Conservation (phyloP, 257 asterid species). For the Solanum rostratum region DNA sequence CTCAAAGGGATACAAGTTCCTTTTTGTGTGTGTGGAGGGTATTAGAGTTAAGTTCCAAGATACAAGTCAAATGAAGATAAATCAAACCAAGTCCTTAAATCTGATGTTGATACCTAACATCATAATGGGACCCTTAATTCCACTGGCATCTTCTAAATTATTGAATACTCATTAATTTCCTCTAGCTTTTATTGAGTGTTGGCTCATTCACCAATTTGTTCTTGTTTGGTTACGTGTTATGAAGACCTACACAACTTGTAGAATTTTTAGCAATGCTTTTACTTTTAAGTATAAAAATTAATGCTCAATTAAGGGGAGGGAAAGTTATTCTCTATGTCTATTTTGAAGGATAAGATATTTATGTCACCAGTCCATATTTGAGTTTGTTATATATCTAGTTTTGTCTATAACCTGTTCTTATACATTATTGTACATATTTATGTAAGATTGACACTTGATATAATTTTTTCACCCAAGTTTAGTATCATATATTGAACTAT, state of each 20-base stretch:
- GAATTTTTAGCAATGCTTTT: too few species aligned
- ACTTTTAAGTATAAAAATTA: too few species aligned
- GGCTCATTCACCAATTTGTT: background rate
- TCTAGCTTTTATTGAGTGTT: background rate
- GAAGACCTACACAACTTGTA: background rate
- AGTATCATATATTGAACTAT: too few species aligned
- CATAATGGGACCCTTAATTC: background rate
- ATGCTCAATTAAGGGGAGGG: too few species aligned
- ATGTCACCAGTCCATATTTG: background rate
- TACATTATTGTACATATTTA: background rate
- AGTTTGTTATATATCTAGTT: too few species aligned
- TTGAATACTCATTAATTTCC: background rate
- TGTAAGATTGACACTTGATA: too few species aligned
- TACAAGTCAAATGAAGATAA: background rate
- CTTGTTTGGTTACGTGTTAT: background rate
- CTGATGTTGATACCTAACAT: background rate
- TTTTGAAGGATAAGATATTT: too few species aligned
- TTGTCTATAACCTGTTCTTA: background rate
- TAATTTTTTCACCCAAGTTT: background rate
- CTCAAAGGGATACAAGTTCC: background rate
- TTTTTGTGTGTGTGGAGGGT: background rate
- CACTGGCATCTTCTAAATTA: background rate
- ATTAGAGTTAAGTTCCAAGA: background rate
- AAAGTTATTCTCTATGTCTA: too few species aligned
- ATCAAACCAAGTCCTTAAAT: background rate